Base-by-base conservation (phyloP, 495 filamentous ascomycete genomes). In the Penicillium fimorum region DNA sequence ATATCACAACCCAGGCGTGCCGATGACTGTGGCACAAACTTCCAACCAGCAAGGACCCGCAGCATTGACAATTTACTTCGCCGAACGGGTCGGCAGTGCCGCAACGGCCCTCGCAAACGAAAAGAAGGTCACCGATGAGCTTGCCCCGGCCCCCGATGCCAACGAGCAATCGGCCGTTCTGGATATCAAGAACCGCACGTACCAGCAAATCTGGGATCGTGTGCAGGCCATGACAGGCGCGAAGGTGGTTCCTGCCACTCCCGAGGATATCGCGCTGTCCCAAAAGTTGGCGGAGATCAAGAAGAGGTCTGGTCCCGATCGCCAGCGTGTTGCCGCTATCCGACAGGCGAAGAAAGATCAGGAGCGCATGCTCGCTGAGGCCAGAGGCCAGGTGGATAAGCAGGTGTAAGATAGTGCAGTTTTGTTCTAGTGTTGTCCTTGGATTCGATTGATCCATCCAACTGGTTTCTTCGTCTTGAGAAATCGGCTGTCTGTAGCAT, bases 1-100 rank as follows among this genome's bases (percentile, higher is more conserved):
- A 79, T 97, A 87, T 77, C 88, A 94, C 78, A 98, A 98, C 68
- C 94, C 94, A 0, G 76, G 82, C 8, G 68, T 97, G 15, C 81
- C 83, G 15, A 93, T 97, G 85, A 86, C 88, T 35, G 84, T 97
- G 50, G 83, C 83, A 62, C 87, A 90, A 47, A 84, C 78, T 20
- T 42, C 56, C 18, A 75, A 87, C 24, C 73, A 83, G 48, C 66
- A 72, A 8, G 67, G 68, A 63, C 47, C 84, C 76, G 37, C 85
- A 81, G 84, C 92, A 5, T 75, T 97, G 71, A 88, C 85, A 56
- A 76, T 98, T 50, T 90, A 91, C 76, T 91, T 89, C 67, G 67
- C 78, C 37, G 68, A 72, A 55, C 62, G 59, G 33, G 47, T 67
- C n/a, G 65, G 68, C 57, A 71, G 63, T n/a, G 67, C 71, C 20